A percentile compares a stretch with the other conserved stretches of the same genome.
These are phyloP conservation scores for Globisporangium viniferum DNA, from an alignment of 352 stramenopile genomes.

Conservation along the genomic window DNA sequence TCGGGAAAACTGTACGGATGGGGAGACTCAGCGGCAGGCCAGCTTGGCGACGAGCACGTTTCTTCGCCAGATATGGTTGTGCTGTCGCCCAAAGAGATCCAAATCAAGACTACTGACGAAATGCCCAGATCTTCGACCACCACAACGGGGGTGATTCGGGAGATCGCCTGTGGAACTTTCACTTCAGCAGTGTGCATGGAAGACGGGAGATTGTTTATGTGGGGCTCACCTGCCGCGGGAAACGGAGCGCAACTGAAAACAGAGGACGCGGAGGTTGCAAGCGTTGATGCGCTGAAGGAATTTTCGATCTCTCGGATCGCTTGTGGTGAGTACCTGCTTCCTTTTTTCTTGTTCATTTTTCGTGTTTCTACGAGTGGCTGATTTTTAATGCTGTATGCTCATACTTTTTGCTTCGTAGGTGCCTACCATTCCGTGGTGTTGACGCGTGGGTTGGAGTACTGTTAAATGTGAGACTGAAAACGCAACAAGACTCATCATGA, in stretches of 20 bases:
- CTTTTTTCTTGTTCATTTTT: not conserved
- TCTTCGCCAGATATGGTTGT: constrained; percentile 54
- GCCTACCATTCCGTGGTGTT: constrained; percentile 65
- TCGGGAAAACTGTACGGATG: constrained; percentile 67
- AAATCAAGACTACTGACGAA: constrained; percentile 18
- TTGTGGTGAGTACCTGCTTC: constrained; percentile 40
- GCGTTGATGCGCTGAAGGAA: constrained; percentile 35
- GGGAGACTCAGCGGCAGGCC: constrained; percentile 70
- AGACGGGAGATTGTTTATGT: constrained; percentile 62
- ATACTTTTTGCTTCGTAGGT: constrained; percentile 24
- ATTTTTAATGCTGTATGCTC: not conserved
- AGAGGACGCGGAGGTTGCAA: constrained; percentile 51
- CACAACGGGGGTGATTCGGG: constrained; percentile 20
- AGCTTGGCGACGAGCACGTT: constrained; percentile 56
- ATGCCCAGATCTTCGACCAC: constrained; percentile 4
- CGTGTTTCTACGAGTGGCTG: not conserved
- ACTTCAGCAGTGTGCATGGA: constrained; percentile 50
- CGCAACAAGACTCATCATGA: not conserved
- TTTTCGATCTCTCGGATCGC: constrained; percentile 54
- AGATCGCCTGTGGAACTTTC: constrained; percentile 63
- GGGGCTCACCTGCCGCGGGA: constrained; percentile 67
- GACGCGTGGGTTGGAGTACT: constrained; percentile 47
- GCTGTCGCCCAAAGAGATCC: constrained; percentile 43
- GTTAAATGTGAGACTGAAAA: constrained; percentile 16
- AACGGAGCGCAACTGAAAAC: constrained; percentile 53